Evolutionary conservation across 192 early-diverging fungal species (phyloP), one percentile per base, ranked within the genome.

Genomic region (Dissophora globulifera): DNA sequence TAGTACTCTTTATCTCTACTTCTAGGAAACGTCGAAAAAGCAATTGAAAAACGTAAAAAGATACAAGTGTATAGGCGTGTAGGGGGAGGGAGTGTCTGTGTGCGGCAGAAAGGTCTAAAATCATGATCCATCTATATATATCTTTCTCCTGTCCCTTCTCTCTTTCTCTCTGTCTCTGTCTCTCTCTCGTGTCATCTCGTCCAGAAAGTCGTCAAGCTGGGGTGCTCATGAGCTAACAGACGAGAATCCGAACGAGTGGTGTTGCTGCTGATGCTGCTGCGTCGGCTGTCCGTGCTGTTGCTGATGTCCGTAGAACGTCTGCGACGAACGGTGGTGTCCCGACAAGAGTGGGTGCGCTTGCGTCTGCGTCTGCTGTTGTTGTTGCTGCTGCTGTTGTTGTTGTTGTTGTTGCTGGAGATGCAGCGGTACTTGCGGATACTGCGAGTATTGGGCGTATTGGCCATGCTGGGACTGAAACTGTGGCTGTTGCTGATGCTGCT

Each of bases 381-480:
- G 55, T 5, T 31, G 54, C 29, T 56, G 32, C 32, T 54, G 52
- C 13, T 30, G 41, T 3, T 67, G 64, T 7, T 45, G 47, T 1
- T 50, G 65, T 3, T 47, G 41, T 8, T 69, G 67, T 29, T 40
- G 41, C 32, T 68, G 64, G 7, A 62, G 31, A 17, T 50, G 50
- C 27, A 45, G 38, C 6, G 62, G 62, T 7, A 54, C 22, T 7
- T 64, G 62, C 23, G 50, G 42, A 27, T 70, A 61, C 42, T 54
- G 58, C 17, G 58, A 30, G 42, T 69, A 60, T 55, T 56, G 63
- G 5, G 8, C 46, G 30, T 38, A 62, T 8, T 50, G 59, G 31
- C 11, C 26, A 30, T 52, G 33, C 32, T 27, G 25, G 3, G 64
- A 23, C 10, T 65, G 62, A 22, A 58, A 45, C n/a, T n/a, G n/a